phyloP scores from a whole-genome alignment of 805 yeast species.

The Wickerhamiella brachini region DNA sequence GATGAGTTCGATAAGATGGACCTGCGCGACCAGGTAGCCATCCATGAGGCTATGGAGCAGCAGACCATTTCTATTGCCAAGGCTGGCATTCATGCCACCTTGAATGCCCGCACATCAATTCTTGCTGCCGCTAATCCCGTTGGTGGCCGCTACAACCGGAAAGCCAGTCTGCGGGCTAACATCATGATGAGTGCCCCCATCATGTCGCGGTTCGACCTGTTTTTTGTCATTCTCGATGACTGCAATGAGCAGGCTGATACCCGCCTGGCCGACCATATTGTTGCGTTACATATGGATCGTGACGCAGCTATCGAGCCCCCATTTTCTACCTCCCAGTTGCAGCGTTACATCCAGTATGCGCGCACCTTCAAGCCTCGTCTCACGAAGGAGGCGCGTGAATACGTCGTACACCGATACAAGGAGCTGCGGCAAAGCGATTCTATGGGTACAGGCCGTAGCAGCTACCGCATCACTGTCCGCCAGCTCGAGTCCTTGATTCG shows the following conservation, averaged over 20 bases:
- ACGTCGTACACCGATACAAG: constrained; percentile 64
- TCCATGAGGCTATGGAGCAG: constrained; percentile 99
- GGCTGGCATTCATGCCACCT: constrained; percentile 96
- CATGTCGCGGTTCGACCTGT: constrained; percentile 94
- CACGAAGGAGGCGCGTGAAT: constrained; percentile 67
- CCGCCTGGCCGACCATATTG: constrained; percentile 82
- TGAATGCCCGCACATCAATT: constrained; percentile 92
- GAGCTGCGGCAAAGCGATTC: constrained; percentile 83
- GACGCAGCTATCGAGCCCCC: constrained; percentile 89
- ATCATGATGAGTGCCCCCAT: constrained; percentile 95
- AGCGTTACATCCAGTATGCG: constrained; percentile 83
- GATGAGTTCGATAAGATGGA: constrained; percentile 99
- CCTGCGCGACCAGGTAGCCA: constrained; percentile 86
- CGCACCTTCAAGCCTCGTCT: constrained; percentile 82
- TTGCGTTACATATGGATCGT: constrained; percentile 76
- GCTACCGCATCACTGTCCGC: constrained; percentile 92
- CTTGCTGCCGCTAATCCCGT: constrained; percentile 98
- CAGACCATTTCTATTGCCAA: constrained; percentile 97
- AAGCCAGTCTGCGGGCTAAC: constrained; percentile 69
- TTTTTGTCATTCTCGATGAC: constrained; percentile 88
- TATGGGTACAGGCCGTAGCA: constrained; percentile 64
- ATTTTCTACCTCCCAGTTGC: constrained; percentile 72
- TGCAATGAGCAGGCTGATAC: constrained; percentile 86
- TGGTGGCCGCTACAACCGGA: constrained; percentile 91
- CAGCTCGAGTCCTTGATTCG: constrained; percentile 78